These are phyloP conservation scores for Fagopyrum tataricum DNA, from an alignment of 148 eudicot genomes.

Conservation along the genomic window DNA sequence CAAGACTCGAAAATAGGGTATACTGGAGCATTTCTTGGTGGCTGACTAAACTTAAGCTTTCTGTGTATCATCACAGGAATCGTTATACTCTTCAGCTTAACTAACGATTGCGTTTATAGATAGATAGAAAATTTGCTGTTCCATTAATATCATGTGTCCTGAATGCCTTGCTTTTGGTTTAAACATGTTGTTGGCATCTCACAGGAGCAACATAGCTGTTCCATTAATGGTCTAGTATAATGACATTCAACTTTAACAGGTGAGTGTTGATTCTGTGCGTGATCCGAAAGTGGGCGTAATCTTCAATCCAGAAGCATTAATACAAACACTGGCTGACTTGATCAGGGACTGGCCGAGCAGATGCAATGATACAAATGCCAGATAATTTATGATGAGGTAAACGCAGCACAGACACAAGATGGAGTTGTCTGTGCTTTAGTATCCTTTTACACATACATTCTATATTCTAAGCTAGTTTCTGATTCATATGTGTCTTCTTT, in stretches of 20 bases:
- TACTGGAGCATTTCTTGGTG: too few relatives aligned
- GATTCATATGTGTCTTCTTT: too few relatives aligned
- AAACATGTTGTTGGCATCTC: neutral
- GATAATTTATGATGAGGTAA: neutral
- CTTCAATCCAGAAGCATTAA: conserved; percentile 66
- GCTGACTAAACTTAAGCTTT: too few relatives aligned
- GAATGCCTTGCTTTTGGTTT: neutral
- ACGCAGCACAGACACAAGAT: neutral
- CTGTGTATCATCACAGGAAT: too few relatives aligned
- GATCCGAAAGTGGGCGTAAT: conserved; percentile 68
- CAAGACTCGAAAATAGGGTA: too few relatives aligned
- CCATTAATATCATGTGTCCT: too few relatives aligned
- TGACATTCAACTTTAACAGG: conserved; percentile 27
- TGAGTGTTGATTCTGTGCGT: conserved; percentile 56
- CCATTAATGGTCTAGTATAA: neutral
- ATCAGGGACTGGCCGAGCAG: conserved; percentile 21
- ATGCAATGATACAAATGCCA: neutral
- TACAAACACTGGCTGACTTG: conserved; percentile 57
- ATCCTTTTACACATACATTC: too few relatives aligned
- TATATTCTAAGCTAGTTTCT: too few relatives aligned
- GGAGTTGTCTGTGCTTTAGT: too few relatives aligned
- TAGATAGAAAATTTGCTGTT: too few relatives aligned
- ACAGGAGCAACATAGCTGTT: neutral
- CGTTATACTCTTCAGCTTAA: too few relatives aligned
- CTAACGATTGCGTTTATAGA: neutral